Base-by-base conservation (phyloP, 306 rosid species). In the Arachis hypogaea region DNA sequence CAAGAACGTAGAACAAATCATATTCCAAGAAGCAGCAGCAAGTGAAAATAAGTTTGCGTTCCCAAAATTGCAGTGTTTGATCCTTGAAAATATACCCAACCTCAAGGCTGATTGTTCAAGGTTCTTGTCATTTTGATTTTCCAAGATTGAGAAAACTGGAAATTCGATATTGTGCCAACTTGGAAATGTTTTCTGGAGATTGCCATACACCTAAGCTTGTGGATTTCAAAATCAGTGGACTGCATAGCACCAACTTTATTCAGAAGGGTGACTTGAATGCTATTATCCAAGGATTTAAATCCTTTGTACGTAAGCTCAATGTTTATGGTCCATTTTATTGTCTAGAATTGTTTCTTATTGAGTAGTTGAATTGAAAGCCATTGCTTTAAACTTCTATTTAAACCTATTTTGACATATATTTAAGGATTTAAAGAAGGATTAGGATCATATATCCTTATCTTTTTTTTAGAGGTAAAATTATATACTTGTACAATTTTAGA, bases 181-280 rank as follows among this genome's bases (percentile, higher is more conserved):
- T 75, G 43, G 7, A 56, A 16, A 42, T 45, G 11, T 57, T 75
- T n/a, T 66, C 66, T 0, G 67, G 73, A 57, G 3, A 11, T 66
- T 14, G 9, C 11, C 2, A 16, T 1, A 66, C 79, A 14, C 73
- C 66, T 10, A 57, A 9, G 14, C 66, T 75, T 3, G 51, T 56
- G 29, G 52, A 10, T 57, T 49, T 75, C 40, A 4, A 7, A 3
- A 33, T 75, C 3, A 22, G n/a, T 3, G 11, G 40, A 30, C n/a
- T 14, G 30, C 9, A n/a, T 7, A 2, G 5, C 0, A 29, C n/a
- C 22, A 5, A 16, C 6, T 14, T 43, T 7, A 33, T 10, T 1
- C 50, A 75, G 0, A 65, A 5, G 22, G 18, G 33, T 12, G 66
- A 75, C 42, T 10, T 75, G 12, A 75, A 65, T 66, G 40, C 42